Conservation (phyloP, 2,329 filamentous ascomycete genomes). For the Cercospora sp. region DNA sequence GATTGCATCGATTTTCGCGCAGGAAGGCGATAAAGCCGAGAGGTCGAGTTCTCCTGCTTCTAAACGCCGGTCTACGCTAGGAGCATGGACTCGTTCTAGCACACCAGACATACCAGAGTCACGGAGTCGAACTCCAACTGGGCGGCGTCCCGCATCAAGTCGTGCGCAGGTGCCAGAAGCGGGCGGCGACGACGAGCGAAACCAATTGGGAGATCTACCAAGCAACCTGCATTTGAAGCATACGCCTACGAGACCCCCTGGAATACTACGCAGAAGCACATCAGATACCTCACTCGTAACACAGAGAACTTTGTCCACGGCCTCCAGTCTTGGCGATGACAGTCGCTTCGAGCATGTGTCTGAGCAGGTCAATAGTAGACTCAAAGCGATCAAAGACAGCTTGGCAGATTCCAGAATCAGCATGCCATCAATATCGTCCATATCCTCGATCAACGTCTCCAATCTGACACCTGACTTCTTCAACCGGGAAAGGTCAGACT, state of each 20-base stretch:
- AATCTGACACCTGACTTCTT: constrained; percentile 35
- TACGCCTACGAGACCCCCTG: constrained; percentile 24
- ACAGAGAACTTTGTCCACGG: constrained; percentile 71
- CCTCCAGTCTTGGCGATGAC: constrained; percentile 83
- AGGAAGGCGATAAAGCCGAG: constrained; percentile 1
- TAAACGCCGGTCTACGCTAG: neutral
- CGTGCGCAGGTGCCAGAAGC: neutral
- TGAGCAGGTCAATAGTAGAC: constrained; percentile 81
- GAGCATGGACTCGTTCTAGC: neutral
- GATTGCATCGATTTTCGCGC: constrained; percentile 31
- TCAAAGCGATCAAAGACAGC: constrained; percentile 88
- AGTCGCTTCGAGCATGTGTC: constrained; percentile 75
- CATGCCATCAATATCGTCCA: constrained; percentile 50
- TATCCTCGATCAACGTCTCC: constrained; percentile 46
- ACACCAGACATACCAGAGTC: neutral
- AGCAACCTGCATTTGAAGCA: constrained; percentile 22
- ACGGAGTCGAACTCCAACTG: neutral
- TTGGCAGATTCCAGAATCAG: constrained; percentile 80
- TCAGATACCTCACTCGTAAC: constrained; percentile 77
- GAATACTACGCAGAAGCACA: constrained; percentile 58
- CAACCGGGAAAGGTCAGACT: constrained; percentile 31
- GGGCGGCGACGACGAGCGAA: constrained; percentile 25
- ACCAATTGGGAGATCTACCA: constrained; percentile 27
- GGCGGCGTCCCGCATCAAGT: neutral
- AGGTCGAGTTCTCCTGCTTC: constrained; percentile 1